Percentiles rank a stretch among this genome's conserved stretches.
Conservation (phyloP, 371 early-diverging fungal genomes). For the Mucor mucedo region DNA sequence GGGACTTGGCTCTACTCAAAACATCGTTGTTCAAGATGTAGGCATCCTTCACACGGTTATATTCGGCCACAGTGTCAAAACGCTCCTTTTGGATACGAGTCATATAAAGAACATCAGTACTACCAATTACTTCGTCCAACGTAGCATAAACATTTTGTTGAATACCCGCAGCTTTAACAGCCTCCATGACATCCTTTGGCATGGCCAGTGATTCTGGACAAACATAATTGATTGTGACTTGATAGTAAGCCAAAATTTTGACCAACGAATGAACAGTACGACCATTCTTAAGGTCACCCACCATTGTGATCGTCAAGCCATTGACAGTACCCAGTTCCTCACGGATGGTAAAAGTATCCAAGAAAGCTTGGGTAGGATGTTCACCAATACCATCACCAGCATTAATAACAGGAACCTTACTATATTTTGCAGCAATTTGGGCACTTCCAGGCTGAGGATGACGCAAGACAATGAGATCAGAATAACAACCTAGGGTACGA, state of each 20-base stretch:
- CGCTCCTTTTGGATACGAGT: constrained; percentile 97
- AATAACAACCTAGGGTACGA: constrained; percentile 90
- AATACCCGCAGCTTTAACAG: constrained; percentile 71
- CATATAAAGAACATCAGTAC: constrained; percentile 96
- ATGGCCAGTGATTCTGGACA: constrained; percentile 82
- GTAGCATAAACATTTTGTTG: constrained; percentile 71
- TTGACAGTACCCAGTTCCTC: constrained; percentile 96
- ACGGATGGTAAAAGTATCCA: constrained; percentile 94
- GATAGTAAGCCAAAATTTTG: constrained; percentile 87
- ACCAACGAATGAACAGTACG: constrained; percentile 97
- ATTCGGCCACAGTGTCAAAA: constrained; percentile 80
- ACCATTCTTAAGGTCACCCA: constrained; percentile 97
- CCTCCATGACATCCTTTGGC: constrained; percentile 86
- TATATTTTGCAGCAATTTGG: constrained; percentile 83
- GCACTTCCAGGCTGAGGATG: constrained; percentile 93
- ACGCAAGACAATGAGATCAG: constrained; percentile 90
- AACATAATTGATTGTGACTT: constrained; percentile 94
- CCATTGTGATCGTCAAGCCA: constrained; percentile 92
- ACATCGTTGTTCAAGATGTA: constrained; percentile 88
- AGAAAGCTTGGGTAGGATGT: constrained; percentile 97
- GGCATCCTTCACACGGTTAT: constrained; percentile 76
- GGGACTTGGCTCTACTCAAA: constrained; percentile 85
- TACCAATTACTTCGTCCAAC: constrained; percentile 80
- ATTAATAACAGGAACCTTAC: constrained; percentile 93
- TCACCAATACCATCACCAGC: constrained; percentile 98